phyloP scores from a whole-genome alignment of 129 eudicot genomes.

The Lactuca sativa region DNA sequence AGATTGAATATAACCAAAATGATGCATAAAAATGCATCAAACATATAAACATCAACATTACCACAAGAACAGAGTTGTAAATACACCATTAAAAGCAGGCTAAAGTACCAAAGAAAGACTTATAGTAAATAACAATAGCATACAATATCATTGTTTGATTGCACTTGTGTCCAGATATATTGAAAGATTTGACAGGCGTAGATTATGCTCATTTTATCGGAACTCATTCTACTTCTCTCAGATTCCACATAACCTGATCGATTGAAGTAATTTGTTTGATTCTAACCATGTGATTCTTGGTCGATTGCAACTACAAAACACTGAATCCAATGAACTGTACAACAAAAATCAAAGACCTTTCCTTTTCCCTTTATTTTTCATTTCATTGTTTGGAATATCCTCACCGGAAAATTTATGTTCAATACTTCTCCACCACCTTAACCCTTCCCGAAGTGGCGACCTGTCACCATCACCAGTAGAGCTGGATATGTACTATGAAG shows the following conservation, averaged over 20 bases:
- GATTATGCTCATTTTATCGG: conserved; percentile 23
- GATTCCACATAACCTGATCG: conserved; percentile 41
- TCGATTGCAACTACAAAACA: conserved; percentile 43
- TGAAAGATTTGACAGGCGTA: conserved; percentile 27
- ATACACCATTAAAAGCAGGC: conserved; percentile 53
- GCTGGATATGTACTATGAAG: conserved; percentile 40
- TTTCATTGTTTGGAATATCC: conserved; percentile 18
- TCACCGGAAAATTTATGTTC: conserved; percentile 9
- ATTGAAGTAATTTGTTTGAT: conserved; percentile 43
- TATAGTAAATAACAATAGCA: conserved; percentile 51
- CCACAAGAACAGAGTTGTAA: conserved; percentile 45
- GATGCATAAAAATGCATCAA: no score
- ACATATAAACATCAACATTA: no score
- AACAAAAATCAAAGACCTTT: conserved; percentile 39
- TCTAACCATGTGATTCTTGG: conserved; percentile 40
- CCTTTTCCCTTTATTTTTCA: no score
- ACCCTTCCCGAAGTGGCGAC: conserved; percentile 39
- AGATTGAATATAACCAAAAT: no score
- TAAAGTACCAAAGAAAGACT: conserved; percentile 53
- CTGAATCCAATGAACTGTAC: conserved; percentile 47
- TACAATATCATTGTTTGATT: conserved; percentile 52
- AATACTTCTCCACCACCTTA: conserved; percentile 35
- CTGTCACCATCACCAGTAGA: background rate
- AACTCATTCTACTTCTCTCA: conserved; percentile 28
- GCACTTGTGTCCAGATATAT: conserved; percentile 46